Percentiles rank a stretch among this genome's conserved stretches.
Evolutionary conservation across 2,329 filamentous ascomycete genomes (phyloP).

Genomic region (Diplodia seriata): DNA sequence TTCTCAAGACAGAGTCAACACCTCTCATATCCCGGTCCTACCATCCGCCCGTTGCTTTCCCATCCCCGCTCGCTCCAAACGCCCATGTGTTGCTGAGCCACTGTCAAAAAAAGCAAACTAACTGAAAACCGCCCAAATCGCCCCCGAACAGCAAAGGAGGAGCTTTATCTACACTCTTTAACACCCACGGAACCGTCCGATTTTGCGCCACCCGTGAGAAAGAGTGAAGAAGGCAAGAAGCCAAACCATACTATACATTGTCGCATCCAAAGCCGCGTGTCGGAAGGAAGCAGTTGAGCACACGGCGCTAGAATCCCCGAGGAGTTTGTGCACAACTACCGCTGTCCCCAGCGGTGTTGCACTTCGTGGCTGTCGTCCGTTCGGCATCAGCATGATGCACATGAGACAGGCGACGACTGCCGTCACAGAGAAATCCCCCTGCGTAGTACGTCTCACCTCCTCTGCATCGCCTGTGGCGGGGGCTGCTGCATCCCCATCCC

Average conservation of each 20-base stretch:
- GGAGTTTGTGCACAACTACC: neutral
- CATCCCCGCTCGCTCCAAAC: conserved; percentile 23
- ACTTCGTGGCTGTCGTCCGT: neutral
- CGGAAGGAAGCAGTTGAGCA: conserved; percentile 6
- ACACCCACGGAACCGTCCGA: conserved; percentile 24
- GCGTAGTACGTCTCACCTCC: conserved; percentile 30
- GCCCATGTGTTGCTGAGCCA: conserved; percentile 29
- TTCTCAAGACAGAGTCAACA: conserved; percentile 5
- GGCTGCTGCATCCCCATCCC: conserved; percentile 46
- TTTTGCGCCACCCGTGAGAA: conserved; percentile 29
- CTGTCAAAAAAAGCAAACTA: neutral
- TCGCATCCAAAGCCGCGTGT: conserved; percentile 11
- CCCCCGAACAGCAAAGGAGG: neutral
- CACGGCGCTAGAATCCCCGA: neutral
- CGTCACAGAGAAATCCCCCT: neutral
- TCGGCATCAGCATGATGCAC: neutral
- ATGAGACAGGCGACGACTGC: neutral
- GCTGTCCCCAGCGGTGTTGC: neutral
- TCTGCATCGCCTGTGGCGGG: conserved; percentile 41
- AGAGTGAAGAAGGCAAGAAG: conserved; percentile 23
- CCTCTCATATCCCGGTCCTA: conserved; percentile 4
- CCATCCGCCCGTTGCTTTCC: conserved; percentile 1
- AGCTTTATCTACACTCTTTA: conserved; percentile 29
- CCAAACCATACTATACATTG: conserved; percentile 29
- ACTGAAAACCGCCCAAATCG: conserved; percentile 1